Conservation (phyloP, 306 rosid genomes). For the barrel medic (Medicago truncatula) region DNA sequence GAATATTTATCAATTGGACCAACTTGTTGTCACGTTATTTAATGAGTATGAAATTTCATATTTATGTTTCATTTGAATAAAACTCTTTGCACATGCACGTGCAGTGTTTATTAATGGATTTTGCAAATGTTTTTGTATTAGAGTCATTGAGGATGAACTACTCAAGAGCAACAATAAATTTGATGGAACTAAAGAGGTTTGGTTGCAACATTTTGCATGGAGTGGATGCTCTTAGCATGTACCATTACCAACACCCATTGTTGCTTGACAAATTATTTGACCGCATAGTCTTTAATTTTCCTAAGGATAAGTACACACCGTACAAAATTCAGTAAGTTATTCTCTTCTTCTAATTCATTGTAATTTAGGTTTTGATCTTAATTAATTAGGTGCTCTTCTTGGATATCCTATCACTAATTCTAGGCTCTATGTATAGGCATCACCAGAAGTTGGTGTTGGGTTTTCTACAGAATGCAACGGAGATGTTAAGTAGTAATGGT, state of each 20-base stretch:
- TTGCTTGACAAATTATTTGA: constrained; percentile 15
- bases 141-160: background rate
- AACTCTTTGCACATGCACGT: too few species aligned
- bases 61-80: too few species aligned
- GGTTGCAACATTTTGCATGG: constrained; percentile 44
- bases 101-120: too few species aligned
- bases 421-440: background rate
- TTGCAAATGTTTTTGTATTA: too few species aligned
- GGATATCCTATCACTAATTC: too few species aligned
- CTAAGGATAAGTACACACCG: constrained; percentile 5
- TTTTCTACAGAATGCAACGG: constrained; percentile 41
- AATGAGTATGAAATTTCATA: too few species aligned
- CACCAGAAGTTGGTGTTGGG: constrained; percentile 33
- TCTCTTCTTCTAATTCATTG: too few species aligned
- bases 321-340: constrained; percentile 25
- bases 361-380: too few species aligned
- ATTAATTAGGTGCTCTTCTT: too few species aligned
- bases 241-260: background rate
- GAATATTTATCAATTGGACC: too few species aligned
- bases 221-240: constrained; percentile 46
- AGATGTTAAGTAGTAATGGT: constrained; percentile 38
- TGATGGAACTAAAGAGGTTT: constrained; percentile 1
- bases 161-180: background rate
- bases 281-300: constrained; percentile 54
- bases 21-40: too few species aligned